These are phyloP conservation scores for Zygosaccharomyces lentus DNA, from an alignment of 805 yeast genomes.

Conservation along the genomic window DNA sequence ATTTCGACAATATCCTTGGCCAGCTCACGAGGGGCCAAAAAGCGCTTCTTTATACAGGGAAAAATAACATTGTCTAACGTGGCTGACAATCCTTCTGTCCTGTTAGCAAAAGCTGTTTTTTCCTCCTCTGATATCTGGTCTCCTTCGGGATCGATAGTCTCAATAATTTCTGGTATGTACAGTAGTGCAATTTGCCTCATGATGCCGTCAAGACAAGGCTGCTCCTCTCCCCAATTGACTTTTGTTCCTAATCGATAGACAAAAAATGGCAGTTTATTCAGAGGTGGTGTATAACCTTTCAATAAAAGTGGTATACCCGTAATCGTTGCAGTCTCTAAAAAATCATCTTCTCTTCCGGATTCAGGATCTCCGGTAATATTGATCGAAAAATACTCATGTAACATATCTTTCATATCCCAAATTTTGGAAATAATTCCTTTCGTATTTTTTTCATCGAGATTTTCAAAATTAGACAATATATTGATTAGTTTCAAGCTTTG, in stretches of 20 bases:
- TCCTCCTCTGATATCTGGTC: constrained; percentile 22
- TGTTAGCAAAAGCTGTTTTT: constrained; percentile 24
- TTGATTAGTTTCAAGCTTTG: constrained; percentile 17
- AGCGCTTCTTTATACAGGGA: constrained; percentile 57
- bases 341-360: constrained; percentile 26
- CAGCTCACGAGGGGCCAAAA: constrained; percentile 58
- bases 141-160: constrained; percentile 18
- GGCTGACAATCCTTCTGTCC: constrained; percentile 34
- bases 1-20: constrained; percentile 64
- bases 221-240: constrained; percentile 66
- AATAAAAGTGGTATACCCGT: constrained; percentile 63
- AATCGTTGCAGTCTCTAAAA: constrained; percentile 36
- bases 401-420: constrained; percentile 66
- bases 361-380: constrained; percentile 29
- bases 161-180: constrained; percentile 59
- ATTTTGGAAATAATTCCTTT: constrained; percentile 30
- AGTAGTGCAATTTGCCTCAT: constrained; percentile 65
- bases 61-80: constrained; percentile 56
- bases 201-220: constrained; percentile 61
- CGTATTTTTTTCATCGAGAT: constrained; percentile 22
- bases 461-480: constrained; percentile 19
- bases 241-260: constrained; percentile 54
- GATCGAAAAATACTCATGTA: constrained; percentile 71
- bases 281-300: constrained; percentile 57
- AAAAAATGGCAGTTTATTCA: constrained; percentile 62